Conservation (phyloP, 2,329 filamentous ascomycete genomes). For the Phialophora verrucosa region DNA sequence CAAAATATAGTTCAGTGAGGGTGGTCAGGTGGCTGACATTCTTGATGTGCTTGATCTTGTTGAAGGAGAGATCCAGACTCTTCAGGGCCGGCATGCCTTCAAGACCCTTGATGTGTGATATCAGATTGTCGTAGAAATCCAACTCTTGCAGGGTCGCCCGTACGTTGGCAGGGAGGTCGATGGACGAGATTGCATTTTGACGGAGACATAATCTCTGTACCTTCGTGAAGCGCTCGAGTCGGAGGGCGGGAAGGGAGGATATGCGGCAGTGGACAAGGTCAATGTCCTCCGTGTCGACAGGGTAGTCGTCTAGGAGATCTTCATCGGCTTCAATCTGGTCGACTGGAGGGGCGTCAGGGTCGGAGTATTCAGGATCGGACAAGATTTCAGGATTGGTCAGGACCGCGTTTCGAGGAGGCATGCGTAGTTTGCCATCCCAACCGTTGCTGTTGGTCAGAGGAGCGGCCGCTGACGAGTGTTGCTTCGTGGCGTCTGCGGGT, state of each 20-base stretch:
- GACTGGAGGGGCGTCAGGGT: slow-evolving; percentile 68
- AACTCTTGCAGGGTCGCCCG: slow-evolving; percentile 76
- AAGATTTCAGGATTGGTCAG: slow-evolving; percentile 80
- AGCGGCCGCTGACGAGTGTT: slow-evolving; percentile 15
- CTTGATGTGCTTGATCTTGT: slow-evolving; percentile 99
- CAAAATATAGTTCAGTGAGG: slow-evolving; percentile 84
- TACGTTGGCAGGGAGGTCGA: slow-evolving; percentile 73
- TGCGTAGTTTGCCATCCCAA: slow-evolving; percentile 54
- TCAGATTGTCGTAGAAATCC: slow-evolving; percentile 95
- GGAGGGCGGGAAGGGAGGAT: slow-evolving; percentile 74
- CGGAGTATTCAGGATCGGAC: slow-evolving; percentile 84
- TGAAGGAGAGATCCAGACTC: slow-evolving; percentile 90
- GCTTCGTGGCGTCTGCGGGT: slow-evolving; percentile 7
- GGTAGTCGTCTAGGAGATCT: slow-evolving; percentile 65
- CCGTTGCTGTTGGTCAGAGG: slow-evolving; percentile 47
- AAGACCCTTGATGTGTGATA: slow-evolving; percentile 82
- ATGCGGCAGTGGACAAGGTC: slow-evolving; percentile 89
- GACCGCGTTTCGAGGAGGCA: slow-evolving; percentile 65
- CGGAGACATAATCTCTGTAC: slow-evolving; percentile 82
- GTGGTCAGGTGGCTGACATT: slow-evolving; percentile 77
- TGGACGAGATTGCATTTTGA: slow-evolving; percentile 83
- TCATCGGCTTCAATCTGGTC: slow-evolving; percentile 83
- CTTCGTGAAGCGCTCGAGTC: slow-evolving; percentile 81
- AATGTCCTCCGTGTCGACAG: slow-evolving; percentile 67
- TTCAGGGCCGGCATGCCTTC: slow-evolving; percentile 77